These are phyloP conservation scores for Zasmidium cellare DNA, from an alignment of 2,329 filamentous ascomycete species.

Conservation along the genomic window DNA sequence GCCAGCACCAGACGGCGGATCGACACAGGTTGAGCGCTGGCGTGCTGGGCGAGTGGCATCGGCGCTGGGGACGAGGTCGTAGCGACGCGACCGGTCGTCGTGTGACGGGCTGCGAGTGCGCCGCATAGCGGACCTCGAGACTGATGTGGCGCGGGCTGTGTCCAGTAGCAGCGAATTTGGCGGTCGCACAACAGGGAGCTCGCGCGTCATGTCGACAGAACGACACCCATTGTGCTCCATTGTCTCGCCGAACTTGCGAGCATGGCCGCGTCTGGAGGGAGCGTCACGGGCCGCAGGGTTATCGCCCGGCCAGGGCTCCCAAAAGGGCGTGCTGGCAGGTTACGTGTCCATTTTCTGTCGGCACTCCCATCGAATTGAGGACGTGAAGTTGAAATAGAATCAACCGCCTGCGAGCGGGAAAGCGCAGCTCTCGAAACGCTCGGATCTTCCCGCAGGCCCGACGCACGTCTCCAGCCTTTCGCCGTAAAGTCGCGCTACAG, in stretches of 20 bases:
- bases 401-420: no score
- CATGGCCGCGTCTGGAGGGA: background rate
- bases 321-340: background rate
- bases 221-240: conserved; percentile 13
- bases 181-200: conserved; percentile 10
- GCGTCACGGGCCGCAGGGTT: background rate
- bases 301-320: background rate
- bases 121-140: background rate
- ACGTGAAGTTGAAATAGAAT: no score
- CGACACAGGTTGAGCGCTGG: background rate
- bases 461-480: no score
- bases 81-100: conserved; percentile 14
- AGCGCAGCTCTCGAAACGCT: no score
- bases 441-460: no score
- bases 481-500: no score
- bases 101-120: conserved; percentile 3
- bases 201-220: conserved; percentile 11
- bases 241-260: conserved; percentile 13
- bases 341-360: background rate
- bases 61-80: conserved; percentile 11
- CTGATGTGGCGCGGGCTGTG: background rate
- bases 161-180: conserved; percentile 8
- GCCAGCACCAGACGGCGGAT: background rate
- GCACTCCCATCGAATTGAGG: no score
- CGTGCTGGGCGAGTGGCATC: background rate